phyloP scores from a whole-genome alignment of 139 green algal genomes.

The Chlorokybus atmophyticus region DNA sequence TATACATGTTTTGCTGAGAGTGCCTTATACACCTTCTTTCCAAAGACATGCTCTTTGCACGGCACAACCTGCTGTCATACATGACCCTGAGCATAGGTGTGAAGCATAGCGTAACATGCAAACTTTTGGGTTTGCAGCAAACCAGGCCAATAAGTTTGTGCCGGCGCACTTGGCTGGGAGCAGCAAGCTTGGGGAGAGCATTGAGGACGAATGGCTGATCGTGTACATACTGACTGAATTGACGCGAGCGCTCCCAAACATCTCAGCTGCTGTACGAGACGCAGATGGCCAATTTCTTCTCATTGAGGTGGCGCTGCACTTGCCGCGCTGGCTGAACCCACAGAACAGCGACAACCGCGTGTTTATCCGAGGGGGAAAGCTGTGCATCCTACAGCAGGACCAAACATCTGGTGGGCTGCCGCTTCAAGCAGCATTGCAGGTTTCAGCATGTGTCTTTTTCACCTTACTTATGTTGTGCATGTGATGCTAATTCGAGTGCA shows the following conservation, averaged over 20 bases:
- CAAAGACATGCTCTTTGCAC: no score
- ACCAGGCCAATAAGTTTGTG: background rate
- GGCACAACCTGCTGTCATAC: no score
- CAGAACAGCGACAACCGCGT: constrained; percentile 25
- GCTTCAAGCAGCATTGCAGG: no score
- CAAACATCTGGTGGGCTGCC: no score
- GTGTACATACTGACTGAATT: constrained; percentile 15
- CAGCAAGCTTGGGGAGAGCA: constrained; percentile 21
- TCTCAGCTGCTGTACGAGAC: constrained; percentile 42
- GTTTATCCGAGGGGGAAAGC: constrained; percentile 11
- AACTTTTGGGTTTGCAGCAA: background rate
- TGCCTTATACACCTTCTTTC: background rate
- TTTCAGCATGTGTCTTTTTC: no score
- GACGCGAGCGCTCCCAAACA: constrained; percentile 7
- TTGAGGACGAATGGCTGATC: constrained; percentile 32
- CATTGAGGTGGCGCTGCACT: constrained; percentile 76
- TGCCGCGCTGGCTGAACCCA: constrained; percentile 53
- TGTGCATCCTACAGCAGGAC: no score
- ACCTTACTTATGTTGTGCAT: no score
- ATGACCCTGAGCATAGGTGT: no score
- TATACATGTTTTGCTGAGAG: background rate
- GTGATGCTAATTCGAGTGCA: no score
- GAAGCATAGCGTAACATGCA: no score
- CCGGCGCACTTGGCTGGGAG: constrained; percentile 21
- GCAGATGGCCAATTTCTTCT: constrained; percentile 92